Base-by-base conservation (phyloP, 2,329 filamentous ascomycete species). In the Metarhizium guizhouense region DNA sequence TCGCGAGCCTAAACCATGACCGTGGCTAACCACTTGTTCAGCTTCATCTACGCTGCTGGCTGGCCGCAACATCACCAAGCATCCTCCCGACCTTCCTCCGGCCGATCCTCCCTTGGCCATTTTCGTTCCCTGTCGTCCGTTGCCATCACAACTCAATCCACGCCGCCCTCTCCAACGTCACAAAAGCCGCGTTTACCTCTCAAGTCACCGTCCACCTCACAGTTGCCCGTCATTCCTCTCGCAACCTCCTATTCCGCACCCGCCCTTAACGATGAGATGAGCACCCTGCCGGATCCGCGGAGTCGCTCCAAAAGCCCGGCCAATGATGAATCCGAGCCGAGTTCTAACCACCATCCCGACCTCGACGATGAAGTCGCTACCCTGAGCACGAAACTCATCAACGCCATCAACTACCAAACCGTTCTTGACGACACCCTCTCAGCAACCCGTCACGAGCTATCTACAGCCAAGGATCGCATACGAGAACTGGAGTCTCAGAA, bases 361-460 rank as follows among this genome's bases (percentile, higher is more conserved):
- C 72, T 84, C 25, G 79, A 79, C 60, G 76, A 81, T 56, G 94
- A 97, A 72, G 90, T 99, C 32, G 89, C 93, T 7, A 85, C 89
- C 6, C 77, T 99, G 36, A 97, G 91, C 72, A 93, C 91, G 51
- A 99, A 99, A 71, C 84, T 99, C 60, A 93, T 99, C 64, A 93
- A 94, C 67, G 93, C 94, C 48, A 96, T 99, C 72, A 99, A 99
- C 68, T 88, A 95, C 70, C 92, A 96, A 71, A 96, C 92, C 7
- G 86, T 82, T 25, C 80, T 99, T 48, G 94, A 97, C 70, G 94
- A 99, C 70, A 88, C 84, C 11, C 77, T 99, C 18, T 87, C 90
- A 52, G 85, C 84, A 53, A 88, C 91, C 16, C 84, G 91, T 42
- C 86, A 92, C 68, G 91, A 97, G 67, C 76, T 97, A 50, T 90